Conservation (phyloP, 345 rosid genomes). For the Iberis pinnata region DNA sequence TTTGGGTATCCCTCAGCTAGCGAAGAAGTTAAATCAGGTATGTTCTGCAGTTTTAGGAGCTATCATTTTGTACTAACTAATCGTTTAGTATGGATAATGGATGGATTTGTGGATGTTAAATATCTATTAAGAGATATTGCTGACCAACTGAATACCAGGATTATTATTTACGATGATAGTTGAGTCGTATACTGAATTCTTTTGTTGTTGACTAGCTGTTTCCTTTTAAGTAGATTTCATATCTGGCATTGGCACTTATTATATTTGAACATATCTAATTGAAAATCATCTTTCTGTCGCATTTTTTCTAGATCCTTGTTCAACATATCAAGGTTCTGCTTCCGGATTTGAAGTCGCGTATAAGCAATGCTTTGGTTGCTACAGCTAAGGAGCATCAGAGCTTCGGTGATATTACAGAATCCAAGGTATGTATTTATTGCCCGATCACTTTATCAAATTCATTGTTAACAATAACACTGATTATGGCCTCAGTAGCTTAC, state of each 20-base stretch:
- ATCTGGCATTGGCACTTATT: conserved; percentile 5
- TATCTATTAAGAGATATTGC: too few relatives aligned
- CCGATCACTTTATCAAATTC: neutral
- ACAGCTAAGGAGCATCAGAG: conserved; percentile 45
- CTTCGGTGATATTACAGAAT: conserved; percentile 47
- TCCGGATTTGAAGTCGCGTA: conserved; percentile 52
- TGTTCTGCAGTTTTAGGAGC: conserved; percentile 4
- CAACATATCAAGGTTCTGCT: conserved; percentile 52
- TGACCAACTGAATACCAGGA: too few relatives aligned
- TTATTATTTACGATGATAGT: too few relatives aligned
- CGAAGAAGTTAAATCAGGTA: conserved; percentile 70
- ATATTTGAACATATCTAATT: conserved; percentile 10
- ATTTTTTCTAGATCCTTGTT: conserved; percentile 44
- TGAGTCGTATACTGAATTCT: neutral
- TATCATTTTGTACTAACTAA: neutral
- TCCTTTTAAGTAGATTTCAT: neutral
- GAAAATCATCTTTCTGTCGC: conserved; percentile 9
- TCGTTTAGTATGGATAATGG: neutral
- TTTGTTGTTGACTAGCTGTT: conserved; percentile 5
- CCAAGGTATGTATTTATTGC: conserved; percentile 39
- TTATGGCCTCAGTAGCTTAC: conserved; percentile 1
- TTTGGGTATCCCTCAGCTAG: conserved; percentile 63
- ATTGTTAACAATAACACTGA: conserved; percentile 11
- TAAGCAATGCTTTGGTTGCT: conserved; percentile 41
- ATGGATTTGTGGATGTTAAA: neutral